Conservation (phyloP, 441 rosid genomes). For the Biscutella auriculata region DNA sequence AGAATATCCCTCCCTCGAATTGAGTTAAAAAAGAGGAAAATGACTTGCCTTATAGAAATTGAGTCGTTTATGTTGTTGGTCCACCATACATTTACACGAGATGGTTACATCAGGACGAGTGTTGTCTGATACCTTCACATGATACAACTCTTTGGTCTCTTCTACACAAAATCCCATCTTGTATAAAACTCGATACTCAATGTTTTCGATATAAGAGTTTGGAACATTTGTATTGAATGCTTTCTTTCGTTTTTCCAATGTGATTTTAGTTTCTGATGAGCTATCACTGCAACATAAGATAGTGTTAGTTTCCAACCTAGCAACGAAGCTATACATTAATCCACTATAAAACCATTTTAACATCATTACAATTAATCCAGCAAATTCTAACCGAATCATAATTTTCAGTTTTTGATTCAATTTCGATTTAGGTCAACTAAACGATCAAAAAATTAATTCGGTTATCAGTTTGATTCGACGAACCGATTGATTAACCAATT, state of each 20-base stretch:
- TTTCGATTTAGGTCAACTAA: no score
- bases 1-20: no score
- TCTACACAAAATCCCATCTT: slow-evolving; percentile 32
- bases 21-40: neutral
- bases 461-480: no score
- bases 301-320: no score
- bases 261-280: slow-evolving; percentile 23
- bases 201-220: slow-evolving; percentile 28
- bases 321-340: no score
- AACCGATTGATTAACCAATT: no score
- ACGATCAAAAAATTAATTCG: no score
- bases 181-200: slow-evolving; percentile 25
- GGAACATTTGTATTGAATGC: slow-evolving; percentile 40
- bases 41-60: slow-evolving; percentile 32
- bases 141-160: slow-evolving; percentile 43
- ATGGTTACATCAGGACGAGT: slow-evolving; percentile 29
- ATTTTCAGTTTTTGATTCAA: no score
- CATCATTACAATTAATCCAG: no score
- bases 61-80: slow-evolving; percentile 26
- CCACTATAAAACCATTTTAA: no score
- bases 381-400: no score
- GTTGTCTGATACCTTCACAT: slow-evolving; percentile 49
- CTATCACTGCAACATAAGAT: neutral
- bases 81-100: slow-evolving; percentile 39
- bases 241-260: slow-evolving; percentile 25